Evolutionary conservation across 257 asterid species (phyloP).

Genomic region (Forsythia suspensa): DNA sequence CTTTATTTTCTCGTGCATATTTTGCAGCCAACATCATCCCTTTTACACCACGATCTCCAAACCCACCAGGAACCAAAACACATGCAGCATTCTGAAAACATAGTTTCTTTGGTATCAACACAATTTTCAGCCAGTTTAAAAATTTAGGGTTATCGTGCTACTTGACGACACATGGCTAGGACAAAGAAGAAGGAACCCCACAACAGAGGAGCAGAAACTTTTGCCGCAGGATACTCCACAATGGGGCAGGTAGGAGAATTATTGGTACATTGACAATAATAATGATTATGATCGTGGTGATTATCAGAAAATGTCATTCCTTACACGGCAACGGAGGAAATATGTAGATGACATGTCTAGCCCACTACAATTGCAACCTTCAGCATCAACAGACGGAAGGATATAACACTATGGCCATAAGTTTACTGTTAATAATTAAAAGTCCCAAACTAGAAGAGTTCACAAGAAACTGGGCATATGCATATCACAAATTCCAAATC

Average conservation of each 20-base stretch:
- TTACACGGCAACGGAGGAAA: not conserved
- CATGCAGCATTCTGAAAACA: slow-evolving; percentile 75
- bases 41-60: slow-evolving; percentile 94
- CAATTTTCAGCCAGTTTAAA: slow-evolving; percentile 8
- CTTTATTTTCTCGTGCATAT: slow-evolving; percentile 81
- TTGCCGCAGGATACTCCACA: not conserved
- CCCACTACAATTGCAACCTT: not conserved
- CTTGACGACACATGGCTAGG: not conserved
- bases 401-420: not conserved
- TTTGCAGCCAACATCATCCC: slow-evolving; percentile 99
- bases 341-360: not conserved
- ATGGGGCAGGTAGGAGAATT: not conserved
- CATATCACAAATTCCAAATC: not conserved
- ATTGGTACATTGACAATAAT: not conserved
- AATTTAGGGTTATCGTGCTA: not conserved
- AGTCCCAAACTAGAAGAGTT: not conserved
- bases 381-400: not conserved
- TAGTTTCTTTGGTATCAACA: slow-evolving; percentile 14
- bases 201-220: not conserved
- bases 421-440: not conserved
- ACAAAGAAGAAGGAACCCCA: not conserved
- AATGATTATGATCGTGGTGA: not conserved
- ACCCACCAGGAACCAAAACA: slow-evolving; percentile 98
- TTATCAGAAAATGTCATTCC: not conserved
- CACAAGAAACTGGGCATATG: not conserved